A percentile compares a stretch with the other conserved stretches of the same genome.
Evolutionary conservation across 306 rosid species (phyloP).

Genomic region (Citrullus mucosospermus): DNA sequence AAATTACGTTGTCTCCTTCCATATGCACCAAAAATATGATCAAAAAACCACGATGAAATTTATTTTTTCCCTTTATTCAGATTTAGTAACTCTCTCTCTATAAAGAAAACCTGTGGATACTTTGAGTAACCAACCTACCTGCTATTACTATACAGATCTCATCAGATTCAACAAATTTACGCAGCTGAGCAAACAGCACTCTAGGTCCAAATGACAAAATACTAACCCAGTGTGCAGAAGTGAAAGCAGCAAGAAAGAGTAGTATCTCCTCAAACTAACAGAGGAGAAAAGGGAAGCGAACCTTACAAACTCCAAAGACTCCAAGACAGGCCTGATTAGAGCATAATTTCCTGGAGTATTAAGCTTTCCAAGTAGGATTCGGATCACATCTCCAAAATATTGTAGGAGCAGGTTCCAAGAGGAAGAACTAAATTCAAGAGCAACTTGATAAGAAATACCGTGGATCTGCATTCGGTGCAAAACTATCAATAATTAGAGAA

Average conservation of each 20-base stretch:
- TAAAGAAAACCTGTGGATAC: not conserved
- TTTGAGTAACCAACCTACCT: not conserved
- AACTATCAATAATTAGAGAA: not conserved
- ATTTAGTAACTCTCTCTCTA: not conserved
- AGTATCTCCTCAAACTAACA: not conserved
- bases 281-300: constrained; percentile 10
- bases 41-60: not conserved
- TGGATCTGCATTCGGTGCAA: constrained; percentile 30
- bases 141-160: not conserved
- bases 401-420: constrained; percentile 39
- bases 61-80: not conserved
- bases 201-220: not conserved
- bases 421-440: constrained; percentile 40
- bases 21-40: not conserved
- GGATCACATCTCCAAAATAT: constrained; percentile 34
- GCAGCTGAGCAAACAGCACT: not conserved
- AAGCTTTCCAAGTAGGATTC: constrained; percentile 24
- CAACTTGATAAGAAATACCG: constrained; percentile 38
- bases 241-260: not conserved
- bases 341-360: constrained; percentile 10
- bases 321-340: constrained; percentile 24
- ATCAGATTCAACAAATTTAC: not conserved
- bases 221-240: not conserved
- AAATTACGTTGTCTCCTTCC: not conserved
- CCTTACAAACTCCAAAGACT: constrained; percentile 63